Conservation (phyloP, 345 rosid genomes). For the Gossypium australe region DNA sequence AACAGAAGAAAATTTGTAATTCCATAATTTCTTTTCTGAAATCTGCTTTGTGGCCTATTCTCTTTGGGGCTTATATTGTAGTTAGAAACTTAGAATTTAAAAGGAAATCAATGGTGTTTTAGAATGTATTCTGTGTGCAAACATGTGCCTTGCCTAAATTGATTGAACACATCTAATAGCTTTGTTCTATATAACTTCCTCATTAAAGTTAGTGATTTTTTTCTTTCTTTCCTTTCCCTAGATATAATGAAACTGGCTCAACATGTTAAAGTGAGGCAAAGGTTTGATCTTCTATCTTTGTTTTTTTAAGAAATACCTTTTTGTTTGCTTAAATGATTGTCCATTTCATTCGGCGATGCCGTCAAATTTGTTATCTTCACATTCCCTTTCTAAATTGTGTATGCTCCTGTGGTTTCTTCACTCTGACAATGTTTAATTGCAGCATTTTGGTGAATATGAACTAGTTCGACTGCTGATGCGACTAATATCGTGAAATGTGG, state of each 20-base stretch:
- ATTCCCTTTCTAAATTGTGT: background rate
- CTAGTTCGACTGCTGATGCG: background rate
- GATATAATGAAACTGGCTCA: constrained; percentile 83
- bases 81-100: background rate
- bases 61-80: background rate
- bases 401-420: background rate
- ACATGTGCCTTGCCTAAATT: background rate
- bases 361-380: background rate
- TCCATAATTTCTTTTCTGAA: background rate
- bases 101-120: background rate
- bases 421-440: background rate
- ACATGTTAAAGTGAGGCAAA: constrained; percentile 83
- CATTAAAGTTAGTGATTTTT: background rate
- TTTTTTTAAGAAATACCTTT: background rate
- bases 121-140: background rate
- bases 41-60: background rate
- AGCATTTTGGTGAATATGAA: background rate
- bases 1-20: background rate
- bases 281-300: constrained; percentile 40
- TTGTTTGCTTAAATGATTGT: background rate
- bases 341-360: background rate
- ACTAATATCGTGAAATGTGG: background rate
- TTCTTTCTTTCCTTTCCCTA: constrained; percentile 17
- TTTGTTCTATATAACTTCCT: background rate
- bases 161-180: background rate